Conservation (phyloP, 2,329 filamentous ascomycete species). For the Lachnellula subtilissima region DNA sequence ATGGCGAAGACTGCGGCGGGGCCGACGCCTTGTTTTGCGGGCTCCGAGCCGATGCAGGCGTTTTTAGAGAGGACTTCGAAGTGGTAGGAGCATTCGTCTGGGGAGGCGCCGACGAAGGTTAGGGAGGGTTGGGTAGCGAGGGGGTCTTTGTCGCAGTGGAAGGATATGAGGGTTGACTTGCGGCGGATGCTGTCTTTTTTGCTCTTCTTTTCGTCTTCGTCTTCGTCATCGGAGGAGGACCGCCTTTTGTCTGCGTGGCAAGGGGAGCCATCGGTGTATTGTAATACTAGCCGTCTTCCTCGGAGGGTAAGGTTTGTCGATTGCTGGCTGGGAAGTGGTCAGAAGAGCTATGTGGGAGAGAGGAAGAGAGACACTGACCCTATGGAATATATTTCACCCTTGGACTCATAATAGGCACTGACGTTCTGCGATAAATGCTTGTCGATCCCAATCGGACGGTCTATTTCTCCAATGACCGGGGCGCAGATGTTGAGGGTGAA, state of each 20-base stretch:
- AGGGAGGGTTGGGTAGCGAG: constrained; percentile 62
- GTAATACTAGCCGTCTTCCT: constrained; percentile 70
- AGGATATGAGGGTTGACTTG: constrained; percentile 85
- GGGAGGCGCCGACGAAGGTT: constrained; percentile 77
- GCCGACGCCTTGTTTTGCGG: constrained; percentile 66
- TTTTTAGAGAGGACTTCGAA: constrained; percentile 86
- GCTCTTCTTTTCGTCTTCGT: constrained; percentile 33
- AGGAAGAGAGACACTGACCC: constrained; percentile 49
- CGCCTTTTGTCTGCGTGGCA: constrained; percentile 51
- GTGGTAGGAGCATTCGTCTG: constrained; percentile 90
- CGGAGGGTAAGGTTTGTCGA: constrained; percentile 52
- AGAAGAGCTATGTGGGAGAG: background rate
- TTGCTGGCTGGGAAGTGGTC: constrained; percentile 44
- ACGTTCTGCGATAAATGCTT: constrained; percentile 63
- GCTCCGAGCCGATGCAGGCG: constrained; percentile 66
- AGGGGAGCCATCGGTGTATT: constrained; percentile 72
- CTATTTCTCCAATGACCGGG: constrained; percentile 63
- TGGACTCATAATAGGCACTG: constrained; percentile 69
- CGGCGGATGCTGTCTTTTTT: constrained; percentile 36
- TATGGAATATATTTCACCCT: constrained; percentile 66
- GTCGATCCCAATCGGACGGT: constrained; percentile 60
- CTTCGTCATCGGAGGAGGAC: constrained; percentile 30
- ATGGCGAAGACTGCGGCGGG: constrained; percentile 80
- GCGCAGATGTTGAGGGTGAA: constrained; percentile 82
- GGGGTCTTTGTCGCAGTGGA: constrained; percentile 85